A percentile compares a stretch with the other conserved stretches of the same genome.
These are phyloP conservation scores for Epichloe elymi DNA, from an alignment of 2,329 filamentous ascomycete species.

Conservation along the genomic window DNA sequence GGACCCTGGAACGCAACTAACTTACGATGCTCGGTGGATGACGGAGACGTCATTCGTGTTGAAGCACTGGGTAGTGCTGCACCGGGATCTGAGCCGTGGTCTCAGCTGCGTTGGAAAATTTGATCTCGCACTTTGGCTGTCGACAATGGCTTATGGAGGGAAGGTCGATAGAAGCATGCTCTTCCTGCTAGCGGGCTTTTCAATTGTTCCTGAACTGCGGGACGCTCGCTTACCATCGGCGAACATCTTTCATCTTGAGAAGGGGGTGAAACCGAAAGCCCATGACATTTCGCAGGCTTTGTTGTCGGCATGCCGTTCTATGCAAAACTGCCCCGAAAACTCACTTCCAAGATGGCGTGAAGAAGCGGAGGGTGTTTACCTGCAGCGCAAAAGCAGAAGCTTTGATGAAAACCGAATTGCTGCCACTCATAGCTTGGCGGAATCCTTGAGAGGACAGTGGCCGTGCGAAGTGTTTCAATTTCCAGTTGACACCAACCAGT, in stretches of 20 bases:
- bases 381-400: background rate
- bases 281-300: background rate
- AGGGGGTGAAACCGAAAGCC: background rate
- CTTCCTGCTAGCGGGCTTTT: background rate
- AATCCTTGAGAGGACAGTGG: background rate
- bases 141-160: background rate
- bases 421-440: background rate
- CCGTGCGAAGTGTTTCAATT: background rate
- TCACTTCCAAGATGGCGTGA: background rate
- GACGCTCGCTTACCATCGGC: background rate
- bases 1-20: background rate
- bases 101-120: background rate
- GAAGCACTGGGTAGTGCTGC: background rate
- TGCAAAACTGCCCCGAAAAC: background rate
- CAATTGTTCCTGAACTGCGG: background rate
- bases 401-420: background rate
- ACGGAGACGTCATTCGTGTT: background rate
- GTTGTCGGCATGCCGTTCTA: background rate
- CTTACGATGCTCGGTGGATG: constrained; percentile 1
- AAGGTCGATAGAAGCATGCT: background rate
- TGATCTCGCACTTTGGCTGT: background rate
- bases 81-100: background rate
- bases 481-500: background rate
- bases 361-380: background rate
- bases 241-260: background rate